A percentile compares a stretch with the other conserved stretches of the same genome.
These are phyloP conservation scores for Termitomyces sp. DNA, from an alignment of 768 basidiomycete genomes.

Conservation along the genomic window DNA sequence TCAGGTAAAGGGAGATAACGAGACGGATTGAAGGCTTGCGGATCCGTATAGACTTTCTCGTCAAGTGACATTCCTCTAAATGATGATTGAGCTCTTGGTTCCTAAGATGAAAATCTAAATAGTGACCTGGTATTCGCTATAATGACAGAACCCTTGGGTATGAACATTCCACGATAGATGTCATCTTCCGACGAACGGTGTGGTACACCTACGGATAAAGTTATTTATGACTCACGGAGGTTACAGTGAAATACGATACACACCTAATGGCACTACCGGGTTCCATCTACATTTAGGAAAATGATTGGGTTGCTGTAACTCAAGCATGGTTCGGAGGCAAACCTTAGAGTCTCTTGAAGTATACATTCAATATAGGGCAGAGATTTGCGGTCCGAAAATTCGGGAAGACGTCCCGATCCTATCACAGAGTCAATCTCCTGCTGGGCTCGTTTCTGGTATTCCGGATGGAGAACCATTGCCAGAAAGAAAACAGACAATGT, in stretches of 20 bases:
- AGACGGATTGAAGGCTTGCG: background rate
- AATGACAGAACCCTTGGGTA: constrained; percentile 1
- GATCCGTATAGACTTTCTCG: constrained; percentile 3
- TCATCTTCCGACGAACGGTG: constrained; percentile 8
- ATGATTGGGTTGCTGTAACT: background rate
- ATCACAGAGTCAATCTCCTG: constrained; percentile 23
- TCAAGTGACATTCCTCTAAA: constrained; percentile 8
- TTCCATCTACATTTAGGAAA: background rate
- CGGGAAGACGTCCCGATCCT: constrained; percentile 20
- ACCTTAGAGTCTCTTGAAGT: constrained; percentile 12
- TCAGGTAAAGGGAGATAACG: constrained; percentile 6
- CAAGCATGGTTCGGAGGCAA: background rate
- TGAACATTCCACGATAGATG: background rate
- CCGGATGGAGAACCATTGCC: constrained; percentile 23
- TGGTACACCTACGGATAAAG: constrained; percentile 4
- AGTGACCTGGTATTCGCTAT: constrained; percentile 5
- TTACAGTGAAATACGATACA: background rate
- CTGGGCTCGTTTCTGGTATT: constrained; percentile 13
- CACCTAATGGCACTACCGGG: background rate
- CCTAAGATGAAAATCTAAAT: no score
- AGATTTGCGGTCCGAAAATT: constrained; percentile 14
- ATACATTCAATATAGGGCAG: constrained; percentile 18
- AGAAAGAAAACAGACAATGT: constrained; percentile 18
- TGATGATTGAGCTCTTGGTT: background rate
- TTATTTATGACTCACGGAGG: background rate